A percentile compares a stretch with the other conserved stretches of the same genome.
phyloP scores from a whole-genome alignment of 805 yeast genomes.

The Candida jianshihensis region DNA sequence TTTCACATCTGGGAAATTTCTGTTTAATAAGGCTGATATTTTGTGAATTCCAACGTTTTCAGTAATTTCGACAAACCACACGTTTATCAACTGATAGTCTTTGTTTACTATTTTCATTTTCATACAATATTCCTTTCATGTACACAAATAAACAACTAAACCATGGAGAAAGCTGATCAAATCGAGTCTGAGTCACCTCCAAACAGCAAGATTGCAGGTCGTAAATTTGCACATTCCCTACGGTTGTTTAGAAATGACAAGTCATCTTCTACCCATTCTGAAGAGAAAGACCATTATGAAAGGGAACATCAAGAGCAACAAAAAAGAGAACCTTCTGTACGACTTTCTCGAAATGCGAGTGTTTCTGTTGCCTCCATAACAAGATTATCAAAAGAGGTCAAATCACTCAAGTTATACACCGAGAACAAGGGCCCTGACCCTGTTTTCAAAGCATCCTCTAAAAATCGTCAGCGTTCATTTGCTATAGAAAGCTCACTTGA shows the following conservation, averaged over 20 bases:
- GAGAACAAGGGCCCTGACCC: constrained; percentile 5
- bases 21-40: too few relatives aligned
- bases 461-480: constrained; percentile 8
- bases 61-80: too few relatives aligned
- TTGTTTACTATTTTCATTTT: too few relatives aligned
- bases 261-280: constrained; percentile 6
- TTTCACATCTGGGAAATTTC: too few relatives aligned
- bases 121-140: too few relatives aligned
- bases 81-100: too few relatives aligned
- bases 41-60: too few relatives aligned
- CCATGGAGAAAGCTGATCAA: not conserved
- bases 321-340: constrained; percentile 2
- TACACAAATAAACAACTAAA: too few relatives aligned
- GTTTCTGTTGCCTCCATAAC: not conserved
- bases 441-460: constrained; percentile 6
- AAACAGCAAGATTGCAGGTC: constrained; percentile 29
- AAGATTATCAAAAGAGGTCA: constrained; percentile 1
- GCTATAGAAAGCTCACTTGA: constrained; percentile 1
- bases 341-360: not conserved
- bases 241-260: constrained; percentile 40
- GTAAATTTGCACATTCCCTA: constrained; percentile 53
- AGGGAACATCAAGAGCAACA: not conserved
- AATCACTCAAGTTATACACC: constrained; percentile 2
- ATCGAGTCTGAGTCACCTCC: constrained; percentile 5
- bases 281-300: constrained; percentile 1